A percentile compares a stretch with the other conserved stretches of the same genome.
Evolutionary conservation across 768 basidiomycete genomes (phyloP).

Genomic region (Boletus edulis): DNA sequence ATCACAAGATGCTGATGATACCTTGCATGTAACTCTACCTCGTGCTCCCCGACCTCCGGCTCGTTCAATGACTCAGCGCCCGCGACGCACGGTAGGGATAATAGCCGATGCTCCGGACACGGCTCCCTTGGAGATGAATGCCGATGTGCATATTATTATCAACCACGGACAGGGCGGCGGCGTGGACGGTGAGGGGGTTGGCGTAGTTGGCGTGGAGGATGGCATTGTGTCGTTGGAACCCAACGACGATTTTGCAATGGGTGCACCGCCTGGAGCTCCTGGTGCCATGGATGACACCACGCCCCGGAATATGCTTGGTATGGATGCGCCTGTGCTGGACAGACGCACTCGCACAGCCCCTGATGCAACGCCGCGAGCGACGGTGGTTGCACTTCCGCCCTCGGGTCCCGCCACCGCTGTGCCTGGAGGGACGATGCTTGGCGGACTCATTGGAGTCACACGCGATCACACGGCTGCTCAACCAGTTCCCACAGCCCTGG

Average conservation of each 20-base stretch:
- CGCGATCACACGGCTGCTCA: conserved; percentile 20
- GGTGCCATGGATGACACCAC: conserved; percentile 58
- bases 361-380: conserved; percentile 65
- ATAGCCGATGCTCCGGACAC: conserved; percentile 38
- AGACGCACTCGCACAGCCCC: conserved; percentile 42
- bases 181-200: conserved; percentile 41
- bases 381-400: conserved; percentile 52
- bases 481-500: conserved; percentile 14
- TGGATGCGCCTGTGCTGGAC: conserved; percentile 26
- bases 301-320: conserved; percentile 27
- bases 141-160: conserved; percentile 52
- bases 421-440: conserved; percentile 16
- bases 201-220: conserved; percentile 57
- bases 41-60: conserved; percentile 25
- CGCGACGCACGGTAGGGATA: conserved; percentile 47
- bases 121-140: conserved; percentile 38
- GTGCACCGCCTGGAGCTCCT: conserved; percentile 88
- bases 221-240: conserved; percentile 73
- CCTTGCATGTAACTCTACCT: conserved; percentile 31
- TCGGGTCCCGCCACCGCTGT: conserved; percentile 12
- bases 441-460: conserved; percentile 4
- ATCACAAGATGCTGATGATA: conserved; percentile 34
- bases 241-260: conserved; percentile 90
- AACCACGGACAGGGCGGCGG: conserved; percentile 42
- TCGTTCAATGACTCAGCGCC: conserved; percentile 35